phyloP scores from a whole-genome alignment of 1,284 basidiomycete species.

The Papiliotrema nemorosa region DNA sequence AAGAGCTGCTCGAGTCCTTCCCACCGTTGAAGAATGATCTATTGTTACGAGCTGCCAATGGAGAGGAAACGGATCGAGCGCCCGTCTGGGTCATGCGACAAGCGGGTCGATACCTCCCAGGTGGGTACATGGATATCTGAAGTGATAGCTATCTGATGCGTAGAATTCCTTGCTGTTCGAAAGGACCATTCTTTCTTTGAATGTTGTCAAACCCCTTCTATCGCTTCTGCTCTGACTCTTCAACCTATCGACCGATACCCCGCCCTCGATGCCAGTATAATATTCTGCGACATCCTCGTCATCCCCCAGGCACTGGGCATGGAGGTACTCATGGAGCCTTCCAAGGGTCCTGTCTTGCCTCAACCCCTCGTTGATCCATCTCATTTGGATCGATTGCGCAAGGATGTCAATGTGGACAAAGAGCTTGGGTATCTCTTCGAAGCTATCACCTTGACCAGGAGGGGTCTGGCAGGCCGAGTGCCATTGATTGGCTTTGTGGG shows the following conservation, averaged over 20 bases:
- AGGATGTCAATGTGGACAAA: slow-evolving; percentile 68
- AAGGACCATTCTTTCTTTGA: slow-evolving; percentile 87
- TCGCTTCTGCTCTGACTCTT: slow-evolving; percentile 81
- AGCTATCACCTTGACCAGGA: slow-evolving; percentile 77
- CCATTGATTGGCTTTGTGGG: slow-evolving; percentile 94
- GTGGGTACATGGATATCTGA: slow-evolving; percentile 54
- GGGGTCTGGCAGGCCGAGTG: slow-evolving; percentile 74
- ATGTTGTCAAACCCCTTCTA: slow-evolving; percentile 78
- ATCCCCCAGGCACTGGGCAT: slow-evolving; percentile 93
- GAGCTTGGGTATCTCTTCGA: slow-evolving; percentile 87
- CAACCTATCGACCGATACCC: slow-evolving; percentile 85
- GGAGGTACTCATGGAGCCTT: slow-evolving; percentile 86
- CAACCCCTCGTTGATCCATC: slow-evolving; percentile 71
- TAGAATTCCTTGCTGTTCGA: slow-evolving; percentile 82
- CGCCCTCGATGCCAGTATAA: slow-evolving; percentile 86
- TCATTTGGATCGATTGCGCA: slow-evolving; percentile 63
- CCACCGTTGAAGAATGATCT: slow-evolving; percentile 84
- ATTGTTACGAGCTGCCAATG: slow-evolving; percentile 79
- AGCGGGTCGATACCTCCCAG: slow-evolving; percentile 91
- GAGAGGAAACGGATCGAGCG: slow-evolving; percentile 82
- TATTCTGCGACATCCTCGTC: slow-evolving; percentile 95
- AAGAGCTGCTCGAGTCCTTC: slow-evolving; percentile 50
- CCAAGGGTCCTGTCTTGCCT: slow-evolving; percentile 72
- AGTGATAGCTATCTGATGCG: not conserved
- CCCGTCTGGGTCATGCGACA: slow-evolving; percentile 99